Base-by-base conservation (phyloP, 768 basidiomycete genomes). In the Tulasnella sp. region DNA sequence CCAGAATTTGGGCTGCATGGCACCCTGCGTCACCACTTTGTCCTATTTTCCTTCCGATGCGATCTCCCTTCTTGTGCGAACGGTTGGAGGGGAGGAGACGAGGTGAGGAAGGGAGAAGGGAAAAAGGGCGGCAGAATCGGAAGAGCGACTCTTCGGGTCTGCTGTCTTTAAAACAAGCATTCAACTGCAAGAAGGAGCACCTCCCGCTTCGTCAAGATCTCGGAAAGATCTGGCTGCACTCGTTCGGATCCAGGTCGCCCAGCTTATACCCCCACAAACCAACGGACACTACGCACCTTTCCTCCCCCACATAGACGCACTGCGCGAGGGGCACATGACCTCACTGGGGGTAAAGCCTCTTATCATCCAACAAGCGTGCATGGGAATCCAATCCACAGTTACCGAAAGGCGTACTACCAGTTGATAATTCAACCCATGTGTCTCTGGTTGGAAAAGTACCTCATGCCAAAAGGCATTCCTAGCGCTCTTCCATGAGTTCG, bases 51-150 rank as follows among this genome's bases (percentile, higher is more conserved):
- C 62, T 68, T 68, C 34, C 34, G 62, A 68, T 68, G 62, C 62
- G 62, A 68, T 68, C 62, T 68, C 62, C 62, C 62, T 68, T 68
- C 62, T 68, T 68, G 62, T 68, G 62, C 62, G 62, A 68, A 68
- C 62, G 62, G 62, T 68, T 27, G 62, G 34, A 68, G 62, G 62
- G 62, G n/a, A 68, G 62, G 62, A 68, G 62, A 36, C 62, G 62
- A 68, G 62, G 62, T 68, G 62, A 68, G 62, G 62, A 68, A 68
- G 62, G 31, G 62, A 58, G 56, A 34, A 68, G 62, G 62, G 62
- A 68, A 68, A 68, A 68, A 68, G 62, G 62, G 36, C 62, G 62
- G 62, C 62, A 68, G 62, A 68, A 68, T 68, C 31, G 62, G 58
- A 68, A 68, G 62, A 9, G 31, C 16, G 18, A 27, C 18, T 68